Evolutionary conservation across 73 alveolate species (phyloP).

Genomic region (Uronychia binucleata): DNA sequence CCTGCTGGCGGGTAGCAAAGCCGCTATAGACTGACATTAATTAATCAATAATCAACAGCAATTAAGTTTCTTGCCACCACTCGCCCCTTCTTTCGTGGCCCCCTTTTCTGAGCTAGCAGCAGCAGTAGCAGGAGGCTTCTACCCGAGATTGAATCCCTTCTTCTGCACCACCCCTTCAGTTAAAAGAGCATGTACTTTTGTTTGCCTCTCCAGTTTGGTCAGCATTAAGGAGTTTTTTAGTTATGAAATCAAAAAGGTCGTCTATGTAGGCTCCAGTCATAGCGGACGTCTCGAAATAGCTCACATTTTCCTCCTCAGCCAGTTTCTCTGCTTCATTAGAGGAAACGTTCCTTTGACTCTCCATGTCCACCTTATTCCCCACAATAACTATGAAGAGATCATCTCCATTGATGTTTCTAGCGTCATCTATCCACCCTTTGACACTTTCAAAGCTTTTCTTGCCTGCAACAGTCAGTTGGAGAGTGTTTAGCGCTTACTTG

Average conservation of each 20-base stretch:
- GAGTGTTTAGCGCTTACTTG: slow-evolving; percentile 21
- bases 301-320: slow-evolving; percentile 24
- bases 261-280: slow-evolving; percentile 72
- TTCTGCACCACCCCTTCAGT: background rate
- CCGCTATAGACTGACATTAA: background rate
- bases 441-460: slow-evolving; percentile 54
- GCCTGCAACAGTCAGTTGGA: slow-evolving; percentile 42
- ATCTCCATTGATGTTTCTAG: slow-evolving; percentile 19
- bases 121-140: background rate
- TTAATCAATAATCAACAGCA: background rate
- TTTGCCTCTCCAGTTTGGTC: background rate
- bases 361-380: slow-evolving; percentile 78
- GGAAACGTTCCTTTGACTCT: slow-evolving; percentile 62
- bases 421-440: slow-evolving; percentile 60
- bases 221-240: slow-evolving; percentile 24
- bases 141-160: background rate
- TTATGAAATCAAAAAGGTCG: slow-evolving; percentile 67
- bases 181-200: background rate
- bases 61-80: background rate
- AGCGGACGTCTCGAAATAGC: slow-evolving; percentile 70
- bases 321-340: slow-evolving; percentile 54
- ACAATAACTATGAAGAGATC: slow-evolving; percentile 52
- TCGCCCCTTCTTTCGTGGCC: background rate
- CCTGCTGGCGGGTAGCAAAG: background rate
- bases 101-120: background rate